A percentile compares a stretch with the other conserved stretches of the same genome.
Evolutionary conservation across 805 yeast species (phyloP).

Genomic region (Nematodospora valgi): DNA sequence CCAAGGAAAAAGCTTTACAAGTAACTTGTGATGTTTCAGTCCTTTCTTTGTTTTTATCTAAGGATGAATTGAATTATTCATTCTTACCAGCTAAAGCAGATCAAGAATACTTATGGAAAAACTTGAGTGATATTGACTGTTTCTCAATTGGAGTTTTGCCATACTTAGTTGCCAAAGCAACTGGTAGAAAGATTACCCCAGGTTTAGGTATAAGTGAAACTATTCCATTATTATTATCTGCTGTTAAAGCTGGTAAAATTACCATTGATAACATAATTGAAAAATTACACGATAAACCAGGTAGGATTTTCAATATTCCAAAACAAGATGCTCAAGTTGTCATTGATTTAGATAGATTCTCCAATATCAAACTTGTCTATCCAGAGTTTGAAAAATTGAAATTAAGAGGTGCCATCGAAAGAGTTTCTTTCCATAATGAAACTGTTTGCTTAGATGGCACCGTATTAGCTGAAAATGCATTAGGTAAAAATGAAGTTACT

Average conservation of each 20-base stretch:
- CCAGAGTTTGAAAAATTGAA: conserved; percentile 24
- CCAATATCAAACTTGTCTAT: conserved; percentile 29
- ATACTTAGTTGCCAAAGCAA: conserved; percentile 61
- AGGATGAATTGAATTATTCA: conserved; percentile 63
- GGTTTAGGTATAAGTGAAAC: conserved; percentile 81
- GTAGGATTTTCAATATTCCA: conserved; percentile 76
- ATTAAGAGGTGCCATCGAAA: conserved; percentile 80
- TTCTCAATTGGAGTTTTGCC: conserved; percentile 85
- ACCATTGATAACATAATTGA: conserved; percentile 67
- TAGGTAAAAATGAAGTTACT: conserved; percentile 56
- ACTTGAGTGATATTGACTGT: conserved; percentile 70
- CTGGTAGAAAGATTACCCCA: conserved; percentile 57
- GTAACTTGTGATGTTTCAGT: conserved; percentile 91
- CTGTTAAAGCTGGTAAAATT: conserved; percentile 70
- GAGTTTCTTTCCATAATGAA: conserved; percentile 75
- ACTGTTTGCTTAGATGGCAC: conserved; percentile 85
- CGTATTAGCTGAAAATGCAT: conserved; percentile 54
- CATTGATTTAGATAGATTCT: conserved; percentile 72
- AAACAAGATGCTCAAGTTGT: conserved; percentile 79
- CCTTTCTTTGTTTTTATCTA: conserved; percentile 71
- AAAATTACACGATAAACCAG: conserved; percentile 79
- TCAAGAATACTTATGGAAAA: conserved; percentile 79
- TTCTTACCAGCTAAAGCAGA: conserved; percentile 80
- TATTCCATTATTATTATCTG: conserved; percentile 76
- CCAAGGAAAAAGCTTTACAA: conserved; percentile 73